Evolutionary conservation across 1,284 basidiomycete species (phyloP).

Genomic region (Microstroma glucosiphilum): DNA sequence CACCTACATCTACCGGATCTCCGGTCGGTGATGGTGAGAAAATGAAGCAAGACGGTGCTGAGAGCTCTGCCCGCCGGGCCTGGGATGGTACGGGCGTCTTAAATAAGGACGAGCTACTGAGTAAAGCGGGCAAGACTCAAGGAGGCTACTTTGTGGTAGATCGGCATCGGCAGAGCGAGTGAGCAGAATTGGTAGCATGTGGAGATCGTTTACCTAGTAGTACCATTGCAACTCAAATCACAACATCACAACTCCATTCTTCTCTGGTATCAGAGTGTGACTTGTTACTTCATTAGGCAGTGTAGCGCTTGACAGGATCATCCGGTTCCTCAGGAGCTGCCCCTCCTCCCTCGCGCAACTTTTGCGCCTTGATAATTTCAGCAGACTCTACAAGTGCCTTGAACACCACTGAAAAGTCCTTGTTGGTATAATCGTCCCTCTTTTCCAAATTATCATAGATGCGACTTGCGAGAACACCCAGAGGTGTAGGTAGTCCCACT

Average conservation of each 20-base stretch:
- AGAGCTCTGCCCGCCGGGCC: not conserved
- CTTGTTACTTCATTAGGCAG: too few relatives aligned
- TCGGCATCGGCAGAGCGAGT: not conserved
- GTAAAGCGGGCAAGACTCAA: slow-evolving; percentile 8
- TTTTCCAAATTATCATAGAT: slow-evolving; percentile 35
- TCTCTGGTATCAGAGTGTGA: too few relatives aligned
- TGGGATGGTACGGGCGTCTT: slow-evolving; percentile 10
- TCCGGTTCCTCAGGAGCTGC: too few relatives aligned
- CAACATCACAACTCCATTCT: too few relatives aligned
- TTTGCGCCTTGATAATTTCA: not conserved
- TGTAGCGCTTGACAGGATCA: too few relatives aligned
- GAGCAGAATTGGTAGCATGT: too few relatives aligned
- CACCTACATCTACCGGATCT: not conserved
- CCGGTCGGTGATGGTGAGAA: slow-evolving; percentile 6
- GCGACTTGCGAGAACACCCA: slow-evolving; percentile 27
- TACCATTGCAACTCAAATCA: too few relatives aligned
- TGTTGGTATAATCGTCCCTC: slow-evolving; percentile 25
- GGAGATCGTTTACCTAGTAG: too few relatives aligned
- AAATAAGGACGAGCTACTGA: slow-evolving; percentile 10
- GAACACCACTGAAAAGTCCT: slow-evolving; percentile 40
- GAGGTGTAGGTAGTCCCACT: slow-evolving; percentile 33
- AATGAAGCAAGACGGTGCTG: too few relatives aligned
- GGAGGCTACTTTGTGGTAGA: slow-evolving; percentile 15
- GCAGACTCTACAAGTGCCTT: slow-evolving; percentile 23
- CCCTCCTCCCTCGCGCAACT: too few relatives aligned